Evolutionary conservation across 2,329 filamentous ascomycete species (phyloP).

Genomic region (Pseudogymnoascus sp.): DNA sequence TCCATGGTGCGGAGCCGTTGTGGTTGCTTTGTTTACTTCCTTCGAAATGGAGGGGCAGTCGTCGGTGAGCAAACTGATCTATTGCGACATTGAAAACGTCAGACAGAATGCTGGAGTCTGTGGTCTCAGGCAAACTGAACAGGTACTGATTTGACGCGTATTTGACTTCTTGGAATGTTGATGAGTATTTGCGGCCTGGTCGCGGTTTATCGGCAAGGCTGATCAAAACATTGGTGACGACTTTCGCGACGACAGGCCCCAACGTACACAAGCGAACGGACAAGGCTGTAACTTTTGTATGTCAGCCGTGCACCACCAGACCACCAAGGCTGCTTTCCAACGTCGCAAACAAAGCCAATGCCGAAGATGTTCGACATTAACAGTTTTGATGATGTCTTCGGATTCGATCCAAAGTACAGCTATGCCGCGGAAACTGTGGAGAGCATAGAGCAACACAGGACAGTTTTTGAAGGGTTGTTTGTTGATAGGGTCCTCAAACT

Average conservation of each 20-base stretch:
- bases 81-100: not conserved
- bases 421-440: conserved; percentile 56
- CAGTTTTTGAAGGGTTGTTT: conserved; percentile 65
- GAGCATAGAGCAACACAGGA: conserved; percentile 59
- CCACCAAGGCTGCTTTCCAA: conserved; percentile 4
- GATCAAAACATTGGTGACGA: conserved; percentile 6
- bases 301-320: conserved; percentile 2
- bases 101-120: not conserved
- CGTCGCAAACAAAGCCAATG: conserved; percentile 4
- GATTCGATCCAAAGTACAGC: conserved; percentile 48
- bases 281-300: conserved; percentile 7
- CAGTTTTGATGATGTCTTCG: conserved; percentile 63
- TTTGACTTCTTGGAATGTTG: not conserved
- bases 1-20: conserved; percentile 12
- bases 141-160: not conserved
- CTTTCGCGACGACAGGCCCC: not conserved
- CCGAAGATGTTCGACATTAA: conserved; percentile 54
- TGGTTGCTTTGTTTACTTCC: conserved; percentile 9
- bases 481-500: conserved; percentile 69
- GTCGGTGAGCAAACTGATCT: not conserved
- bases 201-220: conserved; percentile 5
- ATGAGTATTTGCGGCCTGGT: not conserved
- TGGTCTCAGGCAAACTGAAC: not conserved
- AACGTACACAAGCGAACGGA: not conserved
- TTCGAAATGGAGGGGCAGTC: conserved; percentile 1